Percentiles rank a stretch among this genome's conserved stretches.
These are phyloP conservation scores for Sugiyamaella smithiae DNA, from an alignment of 805 yeast species.

Conservation along the genomic window DNA sequence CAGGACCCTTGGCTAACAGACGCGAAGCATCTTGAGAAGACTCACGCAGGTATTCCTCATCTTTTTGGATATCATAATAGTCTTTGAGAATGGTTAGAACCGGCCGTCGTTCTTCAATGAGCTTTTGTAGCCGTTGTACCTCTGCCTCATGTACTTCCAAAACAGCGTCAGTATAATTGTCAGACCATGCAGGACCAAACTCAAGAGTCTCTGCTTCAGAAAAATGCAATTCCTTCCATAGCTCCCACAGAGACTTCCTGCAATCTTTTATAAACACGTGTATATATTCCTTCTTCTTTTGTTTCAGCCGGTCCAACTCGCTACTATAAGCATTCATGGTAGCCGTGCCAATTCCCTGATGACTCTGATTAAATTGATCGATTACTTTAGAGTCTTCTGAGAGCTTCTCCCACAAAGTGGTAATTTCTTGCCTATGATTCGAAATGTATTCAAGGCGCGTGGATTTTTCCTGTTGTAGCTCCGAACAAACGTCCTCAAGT, in stretches of 20 bases:
- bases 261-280: constrained; percentile 65
- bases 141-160: constrained; percentile 65
- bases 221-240: constrained; percentile 64
- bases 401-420: constrained; percentile 54
- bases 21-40: constrained; percentile 80
- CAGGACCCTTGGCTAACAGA: constrained; percentile 54
- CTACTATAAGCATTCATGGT: constrained; percentile 50
- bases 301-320: constrained; percentile 57
- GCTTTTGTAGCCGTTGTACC: constrained; percentile 48
- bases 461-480: constrained; percentile 39
- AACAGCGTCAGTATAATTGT: constrained; percentile 55
- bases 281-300: constrained; percentile 60
- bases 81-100: constrained; percentile 41
- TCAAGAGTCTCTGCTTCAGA: constrained; percentile 48
- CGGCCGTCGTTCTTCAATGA: constrained; percentile 50
- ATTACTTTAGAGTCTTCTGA: constrained; percentile 45
- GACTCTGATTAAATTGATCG: constrained; percentile 41
- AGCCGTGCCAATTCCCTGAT: constrained; percentile 46
- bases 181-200: constrained; percentile 46
- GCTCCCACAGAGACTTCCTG: constrained; percentile 53
- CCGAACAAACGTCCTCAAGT: constrained; percentile 21
- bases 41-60: constrained; percentile 60
- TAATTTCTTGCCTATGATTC: constrained; percentile 41
- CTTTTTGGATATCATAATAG: constrained; percentile 54
- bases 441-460: constrained; percentile 32